phyloP scores from a whole-genome alignment of 495 filamentous ascomycete species.

The Bryoglossum gracile region DNA sequence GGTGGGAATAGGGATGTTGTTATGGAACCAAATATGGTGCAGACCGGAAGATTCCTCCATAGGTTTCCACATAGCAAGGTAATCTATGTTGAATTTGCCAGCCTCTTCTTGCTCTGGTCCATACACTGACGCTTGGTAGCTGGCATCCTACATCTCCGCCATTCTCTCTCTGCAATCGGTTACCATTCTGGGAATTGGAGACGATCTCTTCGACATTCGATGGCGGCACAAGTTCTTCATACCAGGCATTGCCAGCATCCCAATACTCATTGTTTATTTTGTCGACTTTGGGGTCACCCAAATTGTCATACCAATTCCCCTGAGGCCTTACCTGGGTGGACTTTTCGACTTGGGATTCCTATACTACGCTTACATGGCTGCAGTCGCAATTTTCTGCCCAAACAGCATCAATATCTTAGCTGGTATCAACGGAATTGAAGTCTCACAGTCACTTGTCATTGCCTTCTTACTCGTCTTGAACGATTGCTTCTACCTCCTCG shows the following conservation, averaged over 20 bases:
- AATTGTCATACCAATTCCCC: slow-evolving; percentile 77
- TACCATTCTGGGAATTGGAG: slow-evolving; percentile 83
- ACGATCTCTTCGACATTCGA: slow-evolving; percentile 96
- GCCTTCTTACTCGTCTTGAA: slow-evolving; percentile 76
- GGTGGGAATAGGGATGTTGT: slow-evolving; percentile 87
- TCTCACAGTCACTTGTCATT: slow-evolving; percentile 87
- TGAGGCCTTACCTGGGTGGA: slow-evolving; percentile 71
- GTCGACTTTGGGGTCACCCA: slow-evolving; percentile 96
- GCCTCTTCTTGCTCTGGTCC: no score
- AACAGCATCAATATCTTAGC: slow-evolving; percentile 99
- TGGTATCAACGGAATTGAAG: slow-evolving; percentile 96
- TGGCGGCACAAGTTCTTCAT: slow-evolving; percentile 99
- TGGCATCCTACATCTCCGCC: slow-evolving; percentile 91
- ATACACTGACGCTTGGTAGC: slow-evolving; percentile 38
- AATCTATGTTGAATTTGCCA: not conserved
- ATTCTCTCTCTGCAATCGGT: slow-evolving; percentile 86
- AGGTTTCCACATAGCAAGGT: slow-evolving; percentile 93
- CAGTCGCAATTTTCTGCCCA: slow-evolving; percentile 89
- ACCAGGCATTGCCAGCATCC: slow-evolving; percentile 87
- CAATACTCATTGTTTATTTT: slow-evolving; percentile 94
- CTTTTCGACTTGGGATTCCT: slow-evolving; percentile 80
- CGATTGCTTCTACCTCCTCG: slow-evolving; percentile 71
- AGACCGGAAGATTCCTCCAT: slow-evolving; percentile 75
- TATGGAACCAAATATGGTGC: slow-evolving; percentile 44
- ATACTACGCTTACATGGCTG: slow-evolving; percentile 96